Evolutionary conservation across 1,284 basidiomycete species (phyloP).

Genomic region (Fomitopsis betulina): DNA sequence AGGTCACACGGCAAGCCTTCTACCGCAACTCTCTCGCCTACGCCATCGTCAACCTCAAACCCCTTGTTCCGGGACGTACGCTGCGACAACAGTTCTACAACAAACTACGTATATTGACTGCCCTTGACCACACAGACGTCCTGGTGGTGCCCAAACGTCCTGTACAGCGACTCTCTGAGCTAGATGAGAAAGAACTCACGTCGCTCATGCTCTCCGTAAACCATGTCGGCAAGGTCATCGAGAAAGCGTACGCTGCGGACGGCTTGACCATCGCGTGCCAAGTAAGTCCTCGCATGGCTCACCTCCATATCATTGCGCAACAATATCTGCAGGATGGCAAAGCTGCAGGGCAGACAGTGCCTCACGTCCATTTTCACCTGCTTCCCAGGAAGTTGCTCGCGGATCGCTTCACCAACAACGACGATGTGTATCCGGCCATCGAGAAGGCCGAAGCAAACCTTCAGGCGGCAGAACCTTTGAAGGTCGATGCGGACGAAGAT

Average conservation of each 20-base stretch:
- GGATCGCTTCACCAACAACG: constrained; percentile 69
- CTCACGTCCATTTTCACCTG: constrained; percentile 90
- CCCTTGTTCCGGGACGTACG: constrained; percentile 85
- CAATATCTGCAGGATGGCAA: constrained; percentile 69
- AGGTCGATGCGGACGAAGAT: constrained; percentile 68
- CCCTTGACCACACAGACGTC: constrained; percentile 61
- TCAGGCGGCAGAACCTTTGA: constrained; percentile 19
- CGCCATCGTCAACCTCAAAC: constrained; percentile 91
- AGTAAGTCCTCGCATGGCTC: constrained; percentile 33
- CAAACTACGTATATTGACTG: background rate
- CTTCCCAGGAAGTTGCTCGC: constrained; percentile 71
- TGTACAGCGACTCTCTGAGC: constrained; percentile 73
- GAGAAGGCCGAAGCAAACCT: constrained; percentile 61
- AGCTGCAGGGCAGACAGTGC: constrained; percentile 82
- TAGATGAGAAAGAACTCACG: constrained; percentile 64
- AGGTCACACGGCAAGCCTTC: constrained; percentile 82
- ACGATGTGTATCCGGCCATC: constrained; percentile 76
- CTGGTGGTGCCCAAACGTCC: constrained; percentile 79
- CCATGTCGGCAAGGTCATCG: constrained; percentile 61
- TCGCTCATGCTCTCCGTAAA: constrained; percentile 80
- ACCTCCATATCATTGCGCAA: background rate
- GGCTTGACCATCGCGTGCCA: constrained; percentile 81
- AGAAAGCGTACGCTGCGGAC: constrained; percentile 70
- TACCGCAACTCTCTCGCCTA: constrained; percentile 65
- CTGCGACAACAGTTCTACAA: background rate